These are phyloP conservation scores for Termitomyces eurrhizus DNA, from an alignment of 768 basidiomycete species.

Conservation along the genomic window DNA sequence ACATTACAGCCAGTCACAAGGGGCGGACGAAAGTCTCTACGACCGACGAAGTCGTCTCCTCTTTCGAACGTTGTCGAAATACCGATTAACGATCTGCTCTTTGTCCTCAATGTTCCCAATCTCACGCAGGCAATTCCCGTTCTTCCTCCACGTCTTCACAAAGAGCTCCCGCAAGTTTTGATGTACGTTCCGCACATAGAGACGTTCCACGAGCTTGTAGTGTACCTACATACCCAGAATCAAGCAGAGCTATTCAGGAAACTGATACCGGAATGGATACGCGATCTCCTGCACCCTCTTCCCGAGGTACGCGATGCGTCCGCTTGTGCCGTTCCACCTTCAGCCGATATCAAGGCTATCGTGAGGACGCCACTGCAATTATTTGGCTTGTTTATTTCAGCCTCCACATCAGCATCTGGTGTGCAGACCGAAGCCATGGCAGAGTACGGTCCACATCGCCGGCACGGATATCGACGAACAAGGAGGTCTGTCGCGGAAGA, in stretches of 20 bases:
- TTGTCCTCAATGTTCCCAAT: conserved; percentile 33
- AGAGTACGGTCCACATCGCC: conserved; percentile 3
- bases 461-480: conserved; percentile 12
- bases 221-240: conserved; percentile 36
- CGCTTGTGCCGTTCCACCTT: conserved; percentile 1
- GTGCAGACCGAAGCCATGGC: not conserved
- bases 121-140: conserved; percentile 15
- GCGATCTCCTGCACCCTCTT: conserved; percentile 32
- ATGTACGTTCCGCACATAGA: conserved; percentile 30
- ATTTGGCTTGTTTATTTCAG: conserved; percentile 5
- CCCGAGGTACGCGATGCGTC: conserved; percentile 9
- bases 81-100: conserved; percentile 36
- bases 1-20: conserved; percentile 1
- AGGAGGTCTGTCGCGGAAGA: conserved; percentile 24
- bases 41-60: not conserved
- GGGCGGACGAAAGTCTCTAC: not conserved
- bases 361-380: conserved; percentile 2
- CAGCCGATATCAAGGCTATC: not conserved
- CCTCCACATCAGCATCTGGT: not conserved
- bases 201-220: conserved; percentile 30
- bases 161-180: conserved; percentile 30
- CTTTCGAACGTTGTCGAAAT: conserved; percentile 25
- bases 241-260: conserved; percentile 32
- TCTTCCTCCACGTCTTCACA: conserved; percentile 29
- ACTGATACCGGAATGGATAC: conserved; percentile 34